Evolutionary conservation across 192 early-diverging fungal species (phyloP), one percentile per base, ranked within the genome.

Genomic region (Podila epicladia): DNA sequence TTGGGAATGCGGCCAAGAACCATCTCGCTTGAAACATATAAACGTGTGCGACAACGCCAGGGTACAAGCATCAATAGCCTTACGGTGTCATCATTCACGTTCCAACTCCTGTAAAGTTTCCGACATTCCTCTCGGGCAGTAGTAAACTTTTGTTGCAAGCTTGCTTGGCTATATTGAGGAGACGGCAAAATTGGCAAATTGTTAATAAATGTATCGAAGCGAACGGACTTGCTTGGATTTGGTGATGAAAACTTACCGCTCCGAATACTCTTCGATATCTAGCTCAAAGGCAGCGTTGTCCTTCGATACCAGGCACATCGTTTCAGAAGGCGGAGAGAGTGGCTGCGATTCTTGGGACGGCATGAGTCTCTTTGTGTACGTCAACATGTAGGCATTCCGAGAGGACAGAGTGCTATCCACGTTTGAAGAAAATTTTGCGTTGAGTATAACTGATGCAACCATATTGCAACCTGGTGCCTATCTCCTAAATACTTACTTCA

Each of bases 331-430:
- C 9, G 75, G 75, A 17, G 32, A 31, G 20, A 24, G 35, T 0
- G 61, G 50, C 17, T 24, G n/a, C 26, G 20, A 7, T 24, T 61
- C 20, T 48, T 1, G 6, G 22, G 26, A 12, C 33, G 31, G n/a
- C 35, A 20, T 11, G 61, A 22, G 3, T 19, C 29, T 17, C 65
- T 28, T 58, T 38, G 73, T 71, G 15, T 84, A 84, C 0, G 82
- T 67, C 22, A 84, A 51, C 73, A 82, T 82, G 59, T 84, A 84
- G 1, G 83, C 83, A 38, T 84, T 84, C 17, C 74, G 60, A 29
- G 83, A 84, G 12, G 83, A 82, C n/a, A 76, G 71, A 9, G 55
- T 74, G 62, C 83, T 82, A 62, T 31, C 4, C 53, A 26, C 0
- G 53, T 9, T 55, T 24, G 24, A 9, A 55, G 22, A 9, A 55